Conservation (phyloP, 2,329 filamentous ascomycete species). For the Nigrospora sphaerica region DNA sequence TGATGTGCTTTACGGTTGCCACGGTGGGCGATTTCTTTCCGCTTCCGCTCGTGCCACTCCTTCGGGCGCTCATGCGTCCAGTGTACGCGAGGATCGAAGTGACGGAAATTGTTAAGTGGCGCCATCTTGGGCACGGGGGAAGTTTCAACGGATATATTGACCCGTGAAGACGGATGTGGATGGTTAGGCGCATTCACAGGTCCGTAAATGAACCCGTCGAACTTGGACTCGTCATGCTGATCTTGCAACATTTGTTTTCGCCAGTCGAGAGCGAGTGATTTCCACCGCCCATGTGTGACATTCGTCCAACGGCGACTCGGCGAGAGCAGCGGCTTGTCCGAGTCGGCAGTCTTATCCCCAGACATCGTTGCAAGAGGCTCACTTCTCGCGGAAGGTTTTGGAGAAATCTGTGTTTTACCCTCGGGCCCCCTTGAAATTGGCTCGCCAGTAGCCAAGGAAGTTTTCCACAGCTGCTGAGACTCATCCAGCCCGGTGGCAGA, state of each 20-base stretch:
- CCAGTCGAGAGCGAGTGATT: conserved; percentile 3
- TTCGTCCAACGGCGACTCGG: neutral
- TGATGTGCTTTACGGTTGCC: conserved; percentile 36
- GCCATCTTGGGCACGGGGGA: conserved; percentile 6
- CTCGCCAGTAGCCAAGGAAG: too few species aligned
- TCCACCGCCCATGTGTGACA: conserved; percentile 2
- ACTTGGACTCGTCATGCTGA: conserved; percentile 15
- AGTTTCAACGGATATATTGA: too few species aligned
- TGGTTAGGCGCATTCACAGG: conserved; percentile 20
- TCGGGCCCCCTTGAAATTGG: too few species aligned
- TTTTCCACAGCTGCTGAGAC: too few species aligned
- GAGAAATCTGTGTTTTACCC: too few species aligned
- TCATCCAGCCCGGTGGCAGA: too few species aligned
- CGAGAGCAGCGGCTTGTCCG: neutral
- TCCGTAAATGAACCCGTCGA: conserved; percentile 32
- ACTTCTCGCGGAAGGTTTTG: too few species aligned
- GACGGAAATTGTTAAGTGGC: conserved; percentile 29
- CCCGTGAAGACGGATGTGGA: conserved; percentile 10
- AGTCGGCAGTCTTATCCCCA: neutral
- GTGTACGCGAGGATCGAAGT: conserved; percentile 44
- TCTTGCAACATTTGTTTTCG: conserved; percentile 13
- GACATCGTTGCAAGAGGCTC: neutral
- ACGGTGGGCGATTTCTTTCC: conserved; percentile 40
- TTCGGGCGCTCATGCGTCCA: conserved; percentile 34
- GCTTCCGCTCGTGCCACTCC: conserved; percentile 40